Evolutionary conservation across 2,329 filamentous ascomycete species (phyloP).

Genomic region (Furcasterigmium furcatum): DNA sequence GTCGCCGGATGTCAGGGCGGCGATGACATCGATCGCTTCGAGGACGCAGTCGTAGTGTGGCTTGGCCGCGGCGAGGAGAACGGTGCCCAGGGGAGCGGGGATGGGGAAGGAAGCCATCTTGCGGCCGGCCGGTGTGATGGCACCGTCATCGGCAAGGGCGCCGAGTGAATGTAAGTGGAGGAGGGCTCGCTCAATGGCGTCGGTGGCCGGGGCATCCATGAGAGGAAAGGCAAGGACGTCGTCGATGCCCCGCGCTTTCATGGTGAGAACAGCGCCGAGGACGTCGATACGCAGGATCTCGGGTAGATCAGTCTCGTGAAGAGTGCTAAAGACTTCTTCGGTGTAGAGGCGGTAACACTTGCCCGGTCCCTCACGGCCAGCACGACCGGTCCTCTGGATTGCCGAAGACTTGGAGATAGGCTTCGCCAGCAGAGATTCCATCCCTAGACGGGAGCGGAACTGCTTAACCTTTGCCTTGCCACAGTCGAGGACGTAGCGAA

Average conservation of each 20-base stretch:
- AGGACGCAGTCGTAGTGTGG: conserved; percentile 69
- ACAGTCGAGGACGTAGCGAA: conserved; percentile 86
- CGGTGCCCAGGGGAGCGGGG: conserved; percentile 74
- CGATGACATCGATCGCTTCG: conserved; percentile 82
- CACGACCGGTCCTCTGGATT: conserved; percentile 86
- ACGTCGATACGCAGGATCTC: conserved; percentile 92
- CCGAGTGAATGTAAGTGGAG: conserved; percentile 76
- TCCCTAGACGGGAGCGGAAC: conserved; percentile 76
- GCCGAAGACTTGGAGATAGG: conserved; percentile 92
- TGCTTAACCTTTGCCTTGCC: conserved; percentile 95
- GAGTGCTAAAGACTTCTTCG: conserved; percentile 64
- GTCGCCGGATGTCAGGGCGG: conserved; percentile 60
- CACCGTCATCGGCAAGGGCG: conserved; percentile 68
- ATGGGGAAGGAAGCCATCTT: conserved; percentile 83
- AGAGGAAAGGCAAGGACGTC: conserved; percentile 82
- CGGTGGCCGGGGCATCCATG: conserved; percentile 74
- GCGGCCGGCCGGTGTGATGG: conserved; percentile 69
- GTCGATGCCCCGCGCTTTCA: conserved; percentile 87
- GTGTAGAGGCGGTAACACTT: conserved; percentile 91
- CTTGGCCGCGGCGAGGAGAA: conserved; percentile 74
- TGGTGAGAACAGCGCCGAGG: conserved; percentile 79
- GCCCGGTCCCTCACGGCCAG: conserved; percentile 86
- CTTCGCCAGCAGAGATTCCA: conserved; percentile 88
- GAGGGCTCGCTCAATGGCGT: conserved; percentile 78
- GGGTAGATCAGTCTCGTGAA: conserved; percentile 74